Evolutionary conservation across 257 asterid genomes (phyloP).

Genomic region (Solanum sitiens): DNA sequence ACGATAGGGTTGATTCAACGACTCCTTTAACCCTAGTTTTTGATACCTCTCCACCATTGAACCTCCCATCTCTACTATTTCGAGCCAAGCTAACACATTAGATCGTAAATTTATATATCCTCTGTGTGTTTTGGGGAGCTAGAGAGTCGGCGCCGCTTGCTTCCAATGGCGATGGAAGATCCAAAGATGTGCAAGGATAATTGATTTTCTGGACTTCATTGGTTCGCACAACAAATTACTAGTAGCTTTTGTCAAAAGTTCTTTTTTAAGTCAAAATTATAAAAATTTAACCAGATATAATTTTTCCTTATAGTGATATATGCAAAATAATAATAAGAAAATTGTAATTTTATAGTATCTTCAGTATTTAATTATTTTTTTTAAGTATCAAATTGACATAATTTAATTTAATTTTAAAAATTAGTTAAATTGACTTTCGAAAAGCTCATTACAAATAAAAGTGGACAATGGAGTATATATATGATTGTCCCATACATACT

Average conservation of each 20-base stretch:
- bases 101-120: background rate
- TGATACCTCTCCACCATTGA: constrained; percentile 34
- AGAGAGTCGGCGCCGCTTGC: background rate
- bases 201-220: background rate
- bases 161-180: background rate
- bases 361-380: too few relatives aligned
- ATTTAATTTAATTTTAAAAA: too few relatives aligned
- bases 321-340: too few relatives aligned
- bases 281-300: too few relatives aligned
- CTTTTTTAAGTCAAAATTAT: too few relatives aligned
- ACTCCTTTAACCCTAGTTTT: constrained; percentile 35
- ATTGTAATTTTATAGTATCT: too few relatives aligned
- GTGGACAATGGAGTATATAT: background rate
- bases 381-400: too few relatives aligned
- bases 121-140: background rate
- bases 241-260: too few relatives aligned
- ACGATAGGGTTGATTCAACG: constrained; percentile 27
- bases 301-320: too few relatives aligned
- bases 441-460: too few relatives aligned
- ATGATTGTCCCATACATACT: background rate
- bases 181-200: background rate
- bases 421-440: too few relatives aligned
- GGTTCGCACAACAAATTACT: background rate
- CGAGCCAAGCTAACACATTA: background rate
- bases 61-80: background rate